phyloP scores from a whole-genome alignment of 805 yeast species.

The Ogataea pini region DNA sequence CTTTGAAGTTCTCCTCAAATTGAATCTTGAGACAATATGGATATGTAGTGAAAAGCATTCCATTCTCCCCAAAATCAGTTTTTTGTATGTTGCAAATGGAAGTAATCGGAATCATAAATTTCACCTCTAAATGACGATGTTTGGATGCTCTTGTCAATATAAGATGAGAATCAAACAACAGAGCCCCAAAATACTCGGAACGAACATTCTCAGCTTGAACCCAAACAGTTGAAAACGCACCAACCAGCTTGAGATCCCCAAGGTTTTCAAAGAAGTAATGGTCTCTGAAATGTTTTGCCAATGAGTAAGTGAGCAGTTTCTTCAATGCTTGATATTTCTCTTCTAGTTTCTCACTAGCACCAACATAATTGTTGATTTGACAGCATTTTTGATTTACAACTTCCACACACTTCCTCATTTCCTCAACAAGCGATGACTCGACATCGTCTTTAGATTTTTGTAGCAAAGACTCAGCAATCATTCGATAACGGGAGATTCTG shows the following conservation, averaged over 20 bases:
- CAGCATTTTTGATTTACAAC: constrained; percentile 24
- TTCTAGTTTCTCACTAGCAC: constrained; percentile 22
- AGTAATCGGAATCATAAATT: constrained; percentile 51
- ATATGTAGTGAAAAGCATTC: constrained; percentile 33
- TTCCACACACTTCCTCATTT: constrained; percentile 30
- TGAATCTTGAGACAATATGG: constrained; percentile 42
- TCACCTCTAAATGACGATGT: constrained; percentile 34
- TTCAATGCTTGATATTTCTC: constrained; percentile 19
- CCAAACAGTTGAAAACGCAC: constrained; percentile 46
- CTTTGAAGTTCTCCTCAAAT: constrained; percentile 44
- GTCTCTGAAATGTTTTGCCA: constrained; percentile 13
- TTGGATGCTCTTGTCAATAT: constrained; percentile 37
- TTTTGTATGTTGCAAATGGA: constrained; percentile 27
- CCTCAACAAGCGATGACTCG: constrained; percentile 24
- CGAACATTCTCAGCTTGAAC: constrained; percentile 25
- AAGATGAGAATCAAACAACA: constrained; percentile 54
- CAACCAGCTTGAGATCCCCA: constrained; percentile 46
- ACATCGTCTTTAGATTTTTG: constrained; percentile 32
- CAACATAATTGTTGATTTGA: constrained; percentile 27
- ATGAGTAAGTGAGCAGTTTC: constrained; percentile 15
- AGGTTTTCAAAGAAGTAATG: constrained; percentile 45
- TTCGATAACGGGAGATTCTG: constrained; percentile 50
- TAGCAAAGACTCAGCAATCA: constrained; percentile 47
- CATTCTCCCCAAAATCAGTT: constrained; percentile 26
- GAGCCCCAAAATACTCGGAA: constrained; percentile 34